These are phyloP conservation scores for Xylona heveae DNA, from an alignment of 495 filamentous ascomycete species.

Conservation along the genomic window DNA sequence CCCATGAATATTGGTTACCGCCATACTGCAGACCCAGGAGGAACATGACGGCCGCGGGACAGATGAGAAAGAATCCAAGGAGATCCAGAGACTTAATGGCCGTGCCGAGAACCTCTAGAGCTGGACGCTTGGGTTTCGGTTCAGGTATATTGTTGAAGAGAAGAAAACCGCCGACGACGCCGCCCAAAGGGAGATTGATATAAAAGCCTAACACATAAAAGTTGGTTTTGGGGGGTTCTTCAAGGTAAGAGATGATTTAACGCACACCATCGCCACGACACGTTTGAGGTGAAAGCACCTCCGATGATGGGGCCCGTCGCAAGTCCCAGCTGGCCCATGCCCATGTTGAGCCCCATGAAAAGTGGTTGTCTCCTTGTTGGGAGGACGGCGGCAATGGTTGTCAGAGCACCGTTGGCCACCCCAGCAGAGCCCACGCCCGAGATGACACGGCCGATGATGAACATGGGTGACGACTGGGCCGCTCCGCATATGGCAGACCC, in stretches of 20 bases:
- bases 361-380: slow-evolving; percentile 9
- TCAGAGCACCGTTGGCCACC: slow-evolving; percentile 16
- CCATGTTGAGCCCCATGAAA: slow-evolving; percentile 11
- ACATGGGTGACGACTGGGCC: slow-evolving; percentile 3
- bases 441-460: slow-evolving; percentile 7
- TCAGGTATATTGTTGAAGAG: too few species aligned
- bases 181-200: too few species aligned
- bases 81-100: slow-evolving; percentile 19
- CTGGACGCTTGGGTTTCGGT: too few species aligned
- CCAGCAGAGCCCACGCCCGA: slow-evolving; percentile 9
- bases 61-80: slow-evolving; percentile 22
- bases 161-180: too few species aligned
- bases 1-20: slow-evolving; percentile 27
- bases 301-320: slow-evolving; percentile 14
- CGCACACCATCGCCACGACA: slow-evolving; percentile 18
- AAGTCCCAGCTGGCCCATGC: slow-evolving; percentile 12
- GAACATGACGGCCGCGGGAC: slow-evolving; percentile 22
- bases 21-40: slow-evolving; percentile 32
- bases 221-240: too few species aligned
- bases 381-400: slow-evolving; percentile 13
- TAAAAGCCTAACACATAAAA: too few species aligned
- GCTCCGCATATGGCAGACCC: slow-evolving; percentile 6
- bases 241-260: too few species aligned
- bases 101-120: background rate
- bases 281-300: slow-evolving; percentile 12